These are phyloP conservation scores for Linum lewisii DNA, from an alignment of 345 rosid species.

Conservation along the genomic window DNA sequence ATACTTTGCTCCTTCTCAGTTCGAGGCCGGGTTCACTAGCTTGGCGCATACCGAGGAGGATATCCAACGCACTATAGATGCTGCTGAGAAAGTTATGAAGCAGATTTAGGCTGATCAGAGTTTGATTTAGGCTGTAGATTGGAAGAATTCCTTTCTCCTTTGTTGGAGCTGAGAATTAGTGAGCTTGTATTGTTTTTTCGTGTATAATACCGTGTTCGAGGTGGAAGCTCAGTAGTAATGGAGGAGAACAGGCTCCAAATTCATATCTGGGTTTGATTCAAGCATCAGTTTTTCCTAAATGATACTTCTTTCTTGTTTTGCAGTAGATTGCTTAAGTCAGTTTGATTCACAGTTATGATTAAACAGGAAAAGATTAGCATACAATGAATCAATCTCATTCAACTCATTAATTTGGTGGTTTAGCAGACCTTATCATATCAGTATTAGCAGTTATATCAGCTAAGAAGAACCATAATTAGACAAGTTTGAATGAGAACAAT, in stretches of 20 bases:
- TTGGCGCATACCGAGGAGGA: constrained; percentile 76
- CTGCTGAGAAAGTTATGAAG: constrained; percentile 66
- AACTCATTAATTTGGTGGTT: neutral
- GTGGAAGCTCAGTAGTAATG: too few relatives aligned
- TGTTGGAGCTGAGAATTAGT: neutral
- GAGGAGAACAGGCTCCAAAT: too few relatives aligned
- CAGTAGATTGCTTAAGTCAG: too few relatives aligned
- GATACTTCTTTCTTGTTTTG: too few relatives aligned
- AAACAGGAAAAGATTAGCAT: too few relatives aligned
- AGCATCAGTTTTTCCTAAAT: too few relatives aligned
- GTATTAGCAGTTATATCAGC: neutral
- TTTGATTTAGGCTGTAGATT: neutral
- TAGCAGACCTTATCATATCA: neutral
- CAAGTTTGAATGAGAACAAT: neutral
- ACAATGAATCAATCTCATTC: neutral
- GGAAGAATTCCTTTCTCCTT: neutral
- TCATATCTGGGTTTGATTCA: too few relatives aligned
- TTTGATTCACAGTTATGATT: too few relatives aligned
- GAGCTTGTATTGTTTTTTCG: neutral
- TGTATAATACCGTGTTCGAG: neutral
- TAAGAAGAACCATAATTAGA: neutral
- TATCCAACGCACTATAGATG: constrained; percentile 59
- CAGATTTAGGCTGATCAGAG: constrained; percentile 32
- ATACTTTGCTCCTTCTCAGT: constrained; percentile 95
- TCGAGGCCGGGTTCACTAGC: constrained; percentile 95